Percentiles rank a stretch among this genome's conserved stretches.
Conservation (phyloP, 208 protist species). For the Acanthamoeba sp. region DNA sequence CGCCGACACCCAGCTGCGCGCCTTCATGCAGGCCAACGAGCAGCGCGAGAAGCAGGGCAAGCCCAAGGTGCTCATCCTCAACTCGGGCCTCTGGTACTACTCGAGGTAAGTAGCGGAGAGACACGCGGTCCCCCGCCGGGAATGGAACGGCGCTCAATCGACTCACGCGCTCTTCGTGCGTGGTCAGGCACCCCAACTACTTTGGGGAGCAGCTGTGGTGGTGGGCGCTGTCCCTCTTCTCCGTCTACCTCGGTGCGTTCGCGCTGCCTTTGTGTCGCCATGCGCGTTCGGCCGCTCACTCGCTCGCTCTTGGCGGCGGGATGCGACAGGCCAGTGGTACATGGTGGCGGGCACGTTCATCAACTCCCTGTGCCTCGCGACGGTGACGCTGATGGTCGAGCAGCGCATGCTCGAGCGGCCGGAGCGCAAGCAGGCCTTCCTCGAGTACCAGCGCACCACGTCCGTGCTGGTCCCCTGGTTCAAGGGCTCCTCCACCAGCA, state of each 20-base stretch:
- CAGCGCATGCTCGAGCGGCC: slow-evolving; percentile 58
- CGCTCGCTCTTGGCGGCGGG: too few species aligned
- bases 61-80: slow-evolving; percentile 72
- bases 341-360: slow-evolving; percentile 66
- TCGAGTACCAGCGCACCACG: slow-evolving; percentile 65
- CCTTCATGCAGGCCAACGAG: slow-evolving; percentile 74
- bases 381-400: slow-evolving; percentile 74
- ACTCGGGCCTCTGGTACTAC: slow-evolving; percentile 71
- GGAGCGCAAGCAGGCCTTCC: slow-evolving; percentile 36
- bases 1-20: slow-evolving; percentile 71
- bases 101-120: too few species aligned
- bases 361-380: slow-evolving; percentile 69
- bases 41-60: slow-evolving; percentile 13
- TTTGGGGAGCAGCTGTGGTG: slow-evolving; percentile 74
- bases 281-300: too few species aligned
- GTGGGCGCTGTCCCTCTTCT: slow-evolving; percentile 41
- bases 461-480: slow-evolving; percentile 67
- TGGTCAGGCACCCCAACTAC: slow-evolving; percentile 69
- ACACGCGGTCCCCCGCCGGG: too few species aligned
- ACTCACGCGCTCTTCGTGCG: too few species aligned
- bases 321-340: slow-evolving; percentile 51
- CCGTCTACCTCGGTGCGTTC: slow-evolving; percentile 10
- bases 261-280: background rate
- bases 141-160: too few species aligned
- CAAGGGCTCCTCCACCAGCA: background rate